Conservation (phyloP, 306 rosid species). For the Begonia loranthoides region DNA sequence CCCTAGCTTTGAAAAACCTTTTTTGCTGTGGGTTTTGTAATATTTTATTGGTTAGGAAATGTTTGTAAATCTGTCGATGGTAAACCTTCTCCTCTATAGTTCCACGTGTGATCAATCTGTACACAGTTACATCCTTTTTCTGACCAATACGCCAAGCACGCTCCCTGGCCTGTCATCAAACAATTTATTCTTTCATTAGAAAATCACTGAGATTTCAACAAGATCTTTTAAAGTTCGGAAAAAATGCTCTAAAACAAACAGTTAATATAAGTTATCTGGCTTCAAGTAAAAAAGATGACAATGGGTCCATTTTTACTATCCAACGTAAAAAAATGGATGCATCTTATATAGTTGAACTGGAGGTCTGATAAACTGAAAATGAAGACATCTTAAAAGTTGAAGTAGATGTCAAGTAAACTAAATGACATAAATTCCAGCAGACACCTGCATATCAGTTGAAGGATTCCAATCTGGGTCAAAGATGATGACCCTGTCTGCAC, state of each 20-base stretch:
- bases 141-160: conserved; percentile 99
- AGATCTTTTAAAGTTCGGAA: too few relatives aligned
- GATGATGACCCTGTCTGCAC: conserved; percentile 90
- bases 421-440: neutral
- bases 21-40: conserved; percentile 93
- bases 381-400: too few relatives aligned
- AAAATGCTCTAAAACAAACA: too few relatives aligned
- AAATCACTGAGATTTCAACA: too few relatives aligned
- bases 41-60: conserved; percentile 88
- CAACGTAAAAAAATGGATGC: too few relatives aligned
- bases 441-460: conserved; percentile 90
- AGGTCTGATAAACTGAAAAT: too few relatives aligned
- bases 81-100: conserved; percentile 95
- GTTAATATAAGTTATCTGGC: too few relatives aligned
- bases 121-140: conserved; percentile 81
- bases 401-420: too few relatives aligned
- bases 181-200: neutral
- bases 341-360: too few relatives aligned
- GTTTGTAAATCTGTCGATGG: conserved; percentile 96
- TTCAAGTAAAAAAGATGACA: too few relatives aligned
- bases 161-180: conserved; percentile 72
- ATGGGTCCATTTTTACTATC: too few relatives aligned
- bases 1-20: conserved; percentile 93
- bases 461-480: conserved; percentile 98
- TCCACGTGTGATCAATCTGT: conserved; percentile 90